phyloP scores from a whole-genome alignment of 768 basidiomycete species.

The Psilocybe subaeruginosa region DNA sequence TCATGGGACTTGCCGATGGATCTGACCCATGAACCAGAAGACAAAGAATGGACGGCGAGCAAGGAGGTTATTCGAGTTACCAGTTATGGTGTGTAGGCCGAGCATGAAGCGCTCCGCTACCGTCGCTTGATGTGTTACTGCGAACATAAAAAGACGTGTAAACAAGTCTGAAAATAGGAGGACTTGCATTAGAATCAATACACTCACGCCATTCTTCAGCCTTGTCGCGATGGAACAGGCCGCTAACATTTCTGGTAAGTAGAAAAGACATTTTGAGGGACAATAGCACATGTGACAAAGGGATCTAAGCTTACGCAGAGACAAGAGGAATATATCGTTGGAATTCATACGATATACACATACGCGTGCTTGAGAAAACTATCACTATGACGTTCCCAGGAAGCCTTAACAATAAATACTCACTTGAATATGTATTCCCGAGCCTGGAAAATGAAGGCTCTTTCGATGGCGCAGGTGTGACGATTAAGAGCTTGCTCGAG shows the following conservation, averaged over 20 bases:
- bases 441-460: slow-evolving; percentile 69
- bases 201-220: slow-evolving; percentile 69
- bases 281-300: not conserved
- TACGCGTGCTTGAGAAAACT: slow-evolving; percentile 53
- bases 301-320: slow-evolving; percentile 43
- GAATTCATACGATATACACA: slow-evolving; percentile 74
- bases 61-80: slow-evolving; percentile 49
- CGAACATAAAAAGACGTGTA: slow-evolving; percentile 5
- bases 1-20: slow-evolving; percentile 47
- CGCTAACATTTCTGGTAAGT: slow-evolving; percentile 41
- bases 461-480: slow-evolving; percentile 70
- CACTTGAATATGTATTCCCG: slow-evolving; percentile 81
- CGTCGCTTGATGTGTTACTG: slow-evolving; percentile 63
- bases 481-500: slow-evolving; percentile 64
- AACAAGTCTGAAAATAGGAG: not conserved
- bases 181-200: slow-evolving; percentile 12
- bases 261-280: not conserved
- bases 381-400: slow-evolving; percentile 11
- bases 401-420: slow-evolving; percentile 26
- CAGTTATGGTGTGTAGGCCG: slow-evolving; percentile 64
- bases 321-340: slow-evolving; percentile 64
- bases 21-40: slow-evolving; percentile 79
- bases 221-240: slow-evolving; percentile 54
- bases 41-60: slow-evolving; percentile 66
- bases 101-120: slow-evolving; percentile 63